Base-by-base conservation (phyloP, 1,139 yeast species). In the Saccharomyces uvarum region DNA sequence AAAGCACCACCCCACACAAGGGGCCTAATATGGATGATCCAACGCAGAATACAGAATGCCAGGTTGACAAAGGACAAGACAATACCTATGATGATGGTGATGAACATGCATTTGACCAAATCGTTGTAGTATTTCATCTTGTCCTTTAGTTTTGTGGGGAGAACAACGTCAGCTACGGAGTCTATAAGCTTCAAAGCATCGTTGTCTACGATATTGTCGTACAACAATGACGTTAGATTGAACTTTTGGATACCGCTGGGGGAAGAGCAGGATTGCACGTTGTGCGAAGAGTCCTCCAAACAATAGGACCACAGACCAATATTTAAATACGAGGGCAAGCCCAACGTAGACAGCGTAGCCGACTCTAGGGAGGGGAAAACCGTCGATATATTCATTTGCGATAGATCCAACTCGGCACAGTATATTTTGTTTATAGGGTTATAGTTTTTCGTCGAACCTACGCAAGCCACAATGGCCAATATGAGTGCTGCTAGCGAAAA, bases 291-390 rank as follows among this genome's bases (percentile, higher is more conserved):
- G 27, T 56, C 52, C 7, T 58, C 63, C 4, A 56, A 47, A 56
- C 70, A 67, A 54, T 66, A 67, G 6, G 70, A 66, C 70, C 70
- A 66, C n/a, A 67, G 56, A 14, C 70, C 70, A 5, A 66, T 55
- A 50, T 66, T 66, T 26, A 66, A 56, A 47, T 59, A 65, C 1
- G 62, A 52, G 6, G 70, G 70, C 46, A 65, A 46, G 4, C 57
- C 62, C 42, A 58, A 53, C n/a, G 7, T 44, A 26, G 29, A 50
- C 29, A 56, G 33, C n/a, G 60, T 47, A 6, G 54, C 53, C 2
- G 56, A 38, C n/a, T 55, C 26, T 11, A 56, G 51, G 2, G 47
- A 44, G 4, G 61, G 57, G 29, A 66, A 54, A 26, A 65, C 61
- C 9, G 55, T 49, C 3, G 57, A 44, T 7, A 54, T 42, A n/a